Percentiles rank a stretch among this genome's conserved stretches.
Evolutionary conservation across 2,329 filamentous ascomycete species (phyloP).

Genomic region (Stagonosporopsis vannaccii): DNA sequence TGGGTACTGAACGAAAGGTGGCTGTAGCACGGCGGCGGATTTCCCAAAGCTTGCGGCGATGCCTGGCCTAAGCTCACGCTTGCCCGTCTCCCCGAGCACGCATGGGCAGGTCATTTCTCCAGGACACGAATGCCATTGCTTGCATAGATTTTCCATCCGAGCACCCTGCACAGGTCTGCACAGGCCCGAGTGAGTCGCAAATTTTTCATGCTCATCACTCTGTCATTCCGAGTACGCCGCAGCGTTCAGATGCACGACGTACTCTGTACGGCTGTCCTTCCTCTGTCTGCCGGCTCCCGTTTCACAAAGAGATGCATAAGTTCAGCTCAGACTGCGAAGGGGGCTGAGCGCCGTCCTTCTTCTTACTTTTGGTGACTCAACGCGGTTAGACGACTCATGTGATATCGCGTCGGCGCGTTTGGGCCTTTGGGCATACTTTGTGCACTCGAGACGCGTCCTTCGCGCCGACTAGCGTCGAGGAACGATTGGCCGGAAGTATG

Average conservation of each 20-base stretch:
- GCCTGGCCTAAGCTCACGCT: slow-evolving; percentile 37
- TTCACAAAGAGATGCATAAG: slow-evolving; percentile 42
- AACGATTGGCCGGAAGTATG: slow-evolving; percentile 46
- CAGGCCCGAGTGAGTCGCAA: slow-evolving; percentile 14
- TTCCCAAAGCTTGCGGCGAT: slow-evolving; percentile 26
- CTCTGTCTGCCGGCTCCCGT: slow-evolving; percentile 34
- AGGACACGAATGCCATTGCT: slow-evolving; percentile 15
- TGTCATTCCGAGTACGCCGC: slow-evolving; percentile 16
- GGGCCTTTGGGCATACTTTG: slow-evolving; percentile 27
- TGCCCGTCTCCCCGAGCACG: slow-evolving; percentile 20
- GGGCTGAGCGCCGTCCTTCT: slow-evolving; percentile 26
- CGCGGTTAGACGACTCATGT: slow-evolving; percentile 39
- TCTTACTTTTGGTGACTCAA: slow-evolving; percentile 38
- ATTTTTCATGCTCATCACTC: slow-evolving; percentile 13
- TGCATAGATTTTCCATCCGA: slow-evolving; percentile 14
- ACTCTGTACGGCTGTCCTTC: slow-evolving; percentile 23
- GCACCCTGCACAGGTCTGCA: slow-evolving; percentile 17
- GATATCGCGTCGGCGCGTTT: slow-evolving; percentile 48
- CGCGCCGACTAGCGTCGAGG: slow-evolving; percentile 6
- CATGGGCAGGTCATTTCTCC: slow-evolving; percentile 25
- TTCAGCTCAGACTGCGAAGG: slow-evolving; percentile 30
- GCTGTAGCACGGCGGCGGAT: slow-evolving; percentile 35
- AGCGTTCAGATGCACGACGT: slow-evolving; percentile 3
- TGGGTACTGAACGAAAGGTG: slow-evolving; percentile 34
- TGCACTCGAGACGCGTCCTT: slow-evolving; percentile 13